These are phyloP conservation scores for Balakata baccata DNA, from an alignment of 345 rosid genomes.

Conservation along the genomic window DNA sequence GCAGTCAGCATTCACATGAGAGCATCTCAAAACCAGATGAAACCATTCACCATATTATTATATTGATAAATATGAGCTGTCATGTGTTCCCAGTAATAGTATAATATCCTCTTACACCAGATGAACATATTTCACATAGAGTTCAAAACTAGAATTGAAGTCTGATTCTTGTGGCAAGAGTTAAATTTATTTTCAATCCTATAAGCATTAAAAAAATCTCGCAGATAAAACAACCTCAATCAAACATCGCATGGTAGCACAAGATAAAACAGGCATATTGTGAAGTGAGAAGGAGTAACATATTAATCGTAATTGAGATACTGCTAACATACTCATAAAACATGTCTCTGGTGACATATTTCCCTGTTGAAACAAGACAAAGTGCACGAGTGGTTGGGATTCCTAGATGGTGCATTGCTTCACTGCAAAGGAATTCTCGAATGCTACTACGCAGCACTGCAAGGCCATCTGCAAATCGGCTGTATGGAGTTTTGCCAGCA, in stretches of 20 bases:
- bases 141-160: neutral
- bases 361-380: constrained; percentile 88
- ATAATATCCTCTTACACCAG: neutral
- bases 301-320: constrained; percentile 7
- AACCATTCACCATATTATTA: neutral
- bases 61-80: constrained; percentile 3
- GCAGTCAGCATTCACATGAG: neutral
- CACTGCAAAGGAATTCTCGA: constrained; percentile 93
- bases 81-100: neutral
- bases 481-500: constrained; percentile 92
- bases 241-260: neutral
- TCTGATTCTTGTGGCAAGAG: neutral
- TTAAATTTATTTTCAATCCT: neutral
- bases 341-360: constrained; percentile 90
- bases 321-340: constrained; percentile 80
- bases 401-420: constrained; percentile 87
- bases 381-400: constrained; percentile 97
- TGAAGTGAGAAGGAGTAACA: neutral
- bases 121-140: neutral
- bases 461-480: constrained; percentile 97
- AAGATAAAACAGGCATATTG: neutral
- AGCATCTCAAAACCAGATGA: constrained; percentile 1
- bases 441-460: constrained; percentile 97
- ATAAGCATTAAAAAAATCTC: neutral
- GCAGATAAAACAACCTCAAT: neutral